Evolutionary conservation across 1,284 basidiomycete species (phyloP), one percentile per base, ranked within the genome.

Genomic region (Rhodotorula sp.): DNA sequence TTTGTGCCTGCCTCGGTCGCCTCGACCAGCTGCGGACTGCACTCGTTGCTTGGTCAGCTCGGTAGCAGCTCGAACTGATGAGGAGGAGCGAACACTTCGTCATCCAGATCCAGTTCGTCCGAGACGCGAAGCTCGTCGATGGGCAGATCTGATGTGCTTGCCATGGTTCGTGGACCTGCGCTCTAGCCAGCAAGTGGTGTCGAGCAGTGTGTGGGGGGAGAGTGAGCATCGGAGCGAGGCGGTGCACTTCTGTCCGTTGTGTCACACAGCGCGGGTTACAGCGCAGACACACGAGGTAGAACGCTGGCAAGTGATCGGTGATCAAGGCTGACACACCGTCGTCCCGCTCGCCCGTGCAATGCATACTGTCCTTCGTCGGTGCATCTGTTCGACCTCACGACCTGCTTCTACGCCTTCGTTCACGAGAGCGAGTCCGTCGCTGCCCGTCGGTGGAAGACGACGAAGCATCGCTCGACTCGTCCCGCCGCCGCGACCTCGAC

Each of bases 21-120:
- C n/a, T 68, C 59, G 57, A 72, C 66, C 4, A 72, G 60, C 21
- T 65, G 49, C 14, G 70, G 70, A 8, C 66, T 68, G 66, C 34
- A 5, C 34, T 34, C 34, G 34, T 34, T 34, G 34, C 34, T 5
- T 5, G 34, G 34, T 34, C 34, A 34, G 34, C 34, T 34, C 34
- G 34, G 34, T 2, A 34, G 2, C 34, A 34, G 34, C 34, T 34
- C 34, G 41, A 50, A 42, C 44, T 19, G 64, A 44, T 23, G 64
- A 42, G 41, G 42, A 25, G 56, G 41, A 42, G 42, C 56, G 25
- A 50, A 66, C 65, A 55, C 49, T 8, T 54, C 65, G 25, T 54
- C 65, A 8, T 66, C 64, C 25, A 55, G 46, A 17, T 60, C 57
- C 10, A 41, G 23, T 2, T 13, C 58, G 50, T 46, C 45, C 41